Percentiles rank a stretch among this genome's conserved stretches.
Conservation (phyloP, 495 filamentous ascomycete species). For the Annulohypoxylon maeteangense region DNA sequence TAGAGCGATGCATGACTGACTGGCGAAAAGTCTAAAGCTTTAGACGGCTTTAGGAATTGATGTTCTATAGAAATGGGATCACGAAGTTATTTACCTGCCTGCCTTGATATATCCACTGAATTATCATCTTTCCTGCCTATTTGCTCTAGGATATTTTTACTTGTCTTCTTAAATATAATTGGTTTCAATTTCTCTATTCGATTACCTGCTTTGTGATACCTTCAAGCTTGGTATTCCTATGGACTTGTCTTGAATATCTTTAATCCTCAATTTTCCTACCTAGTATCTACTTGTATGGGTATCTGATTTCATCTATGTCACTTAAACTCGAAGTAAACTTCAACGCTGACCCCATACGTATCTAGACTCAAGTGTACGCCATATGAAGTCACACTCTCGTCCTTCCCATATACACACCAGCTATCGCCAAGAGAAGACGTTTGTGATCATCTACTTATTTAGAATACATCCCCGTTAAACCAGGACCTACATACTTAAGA, state of each 20-base stretch:
- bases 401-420: background rate
- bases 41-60: background rate
- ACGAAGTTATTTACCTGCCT: background rate
- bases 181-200: background rate
- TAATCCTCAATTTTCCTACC: background rate
- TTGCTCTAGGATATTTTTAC: background rate
- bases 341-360: background rate
- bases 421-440: background rate
- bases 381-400: too few species aligned
- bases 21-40: slow-evolving; percentile 77
- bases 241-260: background rate
- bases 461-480: too few species aligned
- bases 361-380: background rate
- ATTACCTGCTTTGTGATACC: background rate
- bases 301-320: too few species aligned
- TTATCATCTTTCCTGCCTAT: background rate
- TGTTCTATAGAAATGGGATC: slow-evolving; percentile 21
- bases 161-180: background rate
- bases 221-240: background rate
- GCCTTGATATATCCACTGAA: background rate
- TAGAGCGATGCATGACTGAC: slow-evolving; percentile 92
- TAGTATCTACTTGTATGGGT: background rate
- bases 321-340: background rate
- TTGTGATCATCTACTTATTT: too few species aligned
- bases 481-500: background rate